Base-by-base conservation (phyloP, 768 basidiomycete genomes). In the Termitomyces sp. region DNA sequence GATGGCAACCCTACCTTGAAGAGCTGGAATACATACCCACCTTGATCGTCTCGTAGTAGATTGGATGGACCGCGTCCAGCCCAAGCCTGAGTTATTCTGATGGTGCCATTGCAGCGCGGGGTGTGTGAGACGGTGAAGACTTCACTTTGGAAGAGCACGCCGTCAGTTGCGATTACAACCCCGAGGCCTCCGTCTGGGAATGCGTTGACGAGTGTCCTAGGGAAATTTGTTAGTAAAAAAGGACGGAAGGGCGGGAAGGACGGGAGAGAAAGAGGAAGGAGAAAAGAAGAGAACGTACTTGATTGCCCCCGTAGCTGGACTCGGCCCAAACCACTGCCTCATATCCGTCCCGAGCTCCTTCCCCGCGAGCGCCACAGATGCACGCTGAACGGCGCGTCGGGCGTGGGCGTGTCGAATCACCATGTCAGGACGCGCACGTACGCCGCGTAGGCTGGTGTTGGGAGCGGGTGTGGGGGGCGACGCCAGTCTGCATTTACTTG, bases 251-350 rank as follows among this genome's bases (percentile, higher is more conserved):
- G n/a, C n/a, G n/a, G n/a, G n/a, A n/a, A n/a, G n/a, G n/a, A n/a
- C n/a, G n/a, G n/a, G n/a, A n/a, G 7, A 10, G n/a, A 6, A 5
- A n/a, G 4, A 5, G 7, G 32, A 24, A 0, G 22, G 12, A 16
- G 0, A 3, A 30, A 30, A 8, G 12, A 16, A 1, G 16, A 4
- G 2, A 18, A 51, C 50, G 4, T 0, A 52, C 37, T 90, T 93
- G 75, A 98, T 90, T 12, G 94, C 95, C 37, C 95, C 95, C 8
- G 95, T 95, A 20, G 96, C 97, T 0, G 92, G 94, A 68, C 92
- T 95, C 0, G 96, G 96, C 0, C 96, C 96, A 67, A 98, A 98
- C 96, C 96, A 98, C 71, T 94, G 90, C 1, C 96, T 95, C 0
- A 98, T 90, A 63, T 94, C 92, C 60, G 91, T 98, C 12, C 96